Evolutionary conservation across 2,329 filamentous ascomycete genomes (phyloP).

Genomic region (Neonectria coccinea): DNA sequence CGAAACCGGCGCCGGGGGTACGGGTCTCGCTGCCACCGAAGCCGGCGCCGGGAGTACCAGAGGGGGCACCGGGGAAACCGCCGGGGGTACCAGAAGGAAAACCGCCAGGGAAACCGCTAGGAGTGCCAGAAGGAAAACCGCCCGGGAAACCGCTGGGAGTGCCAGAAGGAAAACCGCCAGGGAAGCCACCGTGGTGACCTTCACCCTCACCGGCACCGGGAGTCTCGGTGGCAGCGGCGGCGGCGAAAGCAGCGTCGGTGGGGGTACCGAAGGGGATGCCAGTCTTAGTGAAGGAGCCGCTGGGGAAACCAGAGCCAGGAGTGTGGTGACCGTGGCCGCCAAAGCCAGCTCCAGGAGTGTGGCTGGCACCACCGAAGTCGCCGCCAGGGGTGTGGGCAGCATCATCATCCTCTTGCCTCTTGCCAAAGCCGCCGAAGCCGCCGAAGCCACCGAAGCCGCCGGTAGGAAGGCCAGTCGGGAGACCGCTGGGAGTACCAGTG

Average conservation of each 20-base stretch:
- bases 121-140: too few species aligned
- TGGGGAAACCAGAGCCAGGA: not conserved
- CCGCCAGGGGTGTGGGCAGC: constrained; percentile 3
- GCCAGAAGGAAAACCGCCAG: too few species aligned
- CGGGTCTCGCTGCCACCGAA: not conserved
- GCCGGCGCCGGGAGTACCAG: constrained; percentile 1
- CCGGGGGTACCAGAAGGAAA: not conserved
- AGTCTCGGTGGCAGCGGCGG: too few species aligned
- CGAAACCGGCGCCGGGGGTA: not conserved
- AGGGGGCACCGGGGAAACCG: constrained; percentile 16
- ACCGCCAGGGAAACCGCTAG: too few species aligned
- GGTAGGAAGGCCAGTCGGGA: constrained; percentile 8
- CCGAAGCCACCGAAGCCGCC: constrained; percentile 16
- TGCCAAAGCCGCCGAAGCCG: constrained; percentile 19
- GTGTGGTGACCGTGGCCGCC: constrained; percentile 3
- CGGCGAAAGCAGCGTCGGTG: too few species aligned
- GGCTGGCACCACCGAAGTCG: constrained; percentile 13
- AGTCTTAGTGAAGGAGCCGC: too few species aligned
- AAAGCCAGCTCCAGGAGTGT: constrained; percentile 1
- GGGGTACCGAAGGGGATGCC: too few species aligned
- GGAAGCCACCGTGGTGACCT: too few species aligned
- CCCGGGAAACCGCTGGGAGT: too few species aligned
- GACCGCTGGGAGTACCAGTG: not conserved
- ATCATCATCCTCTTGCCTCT: constrained; percentile 8
- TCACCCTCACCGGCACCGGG: too few species aligned